Conservation (phyloP, 306 rosid species). For the Lathyrus aphaca region DNA sequence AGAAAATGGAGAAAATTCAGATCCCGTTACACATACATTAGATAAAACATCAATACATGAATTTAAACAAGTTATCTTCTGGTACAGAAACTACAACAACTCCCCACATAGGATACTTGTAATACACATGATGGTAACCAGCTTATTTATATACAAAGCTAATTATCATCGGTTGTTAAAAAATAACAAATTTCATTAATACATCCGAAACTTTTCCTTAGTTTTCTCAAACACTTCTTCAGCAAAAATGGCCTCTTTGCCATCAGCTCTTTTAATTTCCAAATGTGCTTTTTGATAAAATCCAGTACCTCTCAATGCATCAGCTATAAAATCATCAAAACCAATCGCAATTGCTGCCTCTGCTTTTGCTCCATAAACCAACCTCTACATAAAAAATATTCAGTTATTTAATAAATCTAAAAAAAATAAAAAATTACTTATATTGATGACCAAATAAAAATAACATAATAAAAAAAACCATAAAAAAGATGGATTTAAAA, state of each 20-base stretch:
- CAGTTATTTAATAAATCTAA: too few relatives aligned
- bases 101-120: background rate
- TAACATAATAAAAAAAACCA: background rate
- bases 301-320: slow-evolving; percentile 88
- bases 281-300: slow-evolving; percentile 80
- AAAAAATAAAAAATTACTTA: too few relatives aligned
- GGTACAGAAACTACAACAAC: too few relatives aligned
- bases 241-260: slow-evolving; percentile 78
- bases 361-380: slow-evolving; percentile 97
- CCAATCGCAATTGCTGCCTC: slow-evolving; percentile 98
- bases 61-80: background rate
- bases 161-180: background rate
- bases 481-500: slow-evolving; percentile 29
- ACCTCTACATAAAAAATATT: slow-evolving; percentile 53
- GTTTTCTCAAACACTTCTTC: slow-evolving; percentile 96
- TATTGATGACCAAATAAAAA: background rate
- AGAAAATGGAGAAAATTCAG: too few relatives aligned
- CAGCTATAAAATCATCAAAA: slow-evolving; percentile 92
- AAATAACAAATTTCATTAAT: slow-evolving; percentile 47
- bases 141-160: slow-evolving; percentile 33
- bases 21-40: too few relatives aligned
- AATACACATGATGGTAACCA: background rate
- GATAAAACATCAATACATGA: background rate
- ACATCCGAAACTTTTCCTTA: slow-evolving; percentile 75
- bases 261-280: slow-evolving; percentile 95